These are phyloP conservation scores for Hemileia vastatrix DNA, from an alignment of 1,284 basidiomycete species.

Conservation along the genomic window DNA sequence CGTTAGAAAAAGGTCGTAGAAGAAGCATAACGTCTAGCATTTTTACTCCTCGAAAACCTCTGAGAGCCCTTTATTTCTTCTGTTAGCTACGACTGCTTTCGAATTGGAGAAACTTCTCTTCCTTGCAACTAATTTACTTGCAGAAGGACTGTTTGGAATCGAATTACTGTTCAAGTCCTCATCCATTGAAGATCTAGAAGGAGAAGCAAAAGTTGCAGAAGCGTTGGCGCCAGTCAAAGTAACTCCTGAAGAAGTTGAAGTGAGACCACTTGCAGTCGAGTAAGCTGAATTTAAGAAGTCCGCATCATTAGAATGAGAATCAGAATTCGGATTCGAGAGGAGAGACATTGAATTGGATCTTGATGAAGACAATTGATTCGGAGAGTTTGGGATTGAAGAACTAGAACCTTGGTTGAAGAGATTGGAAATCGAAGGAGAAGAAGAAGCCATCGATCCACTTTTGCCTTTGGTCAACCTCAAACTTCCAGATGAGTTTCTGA, in stretches of 20 bases:
- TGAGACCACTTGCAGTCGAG: not conserved
- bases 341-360: not conserved
- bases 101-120: not conserved
- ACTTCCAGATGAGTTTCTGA: not conserved
- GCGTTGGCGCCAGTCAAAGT: not conserved
- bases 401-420: not conserved
- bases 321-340: not conserved
- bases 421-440: not conserved
- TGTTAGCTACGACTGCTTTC: not conserved
- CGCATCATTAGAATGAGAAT: not conserved
- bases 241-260: not conserved
- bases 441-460: not conserved
- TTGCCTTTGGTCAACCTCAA: not conserved
- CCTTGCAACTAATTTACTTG: not conserved
- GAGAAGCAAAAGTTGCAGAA: not conserved
- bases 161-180: not conserved
- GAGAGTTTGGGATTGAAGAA: not conserved
- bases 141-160: not conserved
- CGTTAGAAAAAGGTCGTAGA: no score
- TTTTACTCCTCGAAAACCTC: not conserved
- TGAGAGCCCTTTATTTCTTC: not conserved
- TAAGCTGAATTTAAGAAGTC: not conserved
- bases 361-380: not conserved
- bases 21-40: no score
- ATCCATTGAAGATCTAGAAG: not conserved